Evolutionary conservation across 768 basidiomycete species (phyloP).

Genomic region (Amanita pseudoporphyria): DNA sequence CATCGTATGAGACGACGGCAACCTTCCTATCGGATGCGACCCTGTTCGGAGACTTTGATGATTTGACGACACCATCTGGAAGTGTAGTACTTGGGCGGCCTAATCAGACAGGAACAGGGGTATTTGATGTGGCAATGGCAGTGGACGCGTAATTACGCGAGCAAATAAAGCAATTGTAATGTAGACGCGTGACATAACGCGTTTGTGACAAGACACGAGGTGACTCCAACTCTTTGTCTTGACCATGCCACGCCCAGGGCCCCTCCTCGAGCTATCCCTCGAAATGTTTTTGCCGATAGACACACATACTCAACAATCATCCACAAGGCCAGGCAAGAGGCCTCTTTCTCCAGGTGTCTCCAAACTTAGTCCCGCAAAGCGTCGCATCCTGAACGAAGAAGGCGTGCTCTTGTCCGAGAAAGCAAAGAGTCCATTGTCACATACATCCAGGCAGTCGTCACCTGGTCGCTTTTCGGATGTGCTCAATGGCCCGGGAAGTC

Average conservation of each 20-base stretch:
- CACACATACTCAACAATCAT: conserved; percentile 17
- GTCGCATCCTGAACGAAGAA: conserved; percentile 52
- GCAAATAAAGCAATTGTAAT: conserved; percentile 12
- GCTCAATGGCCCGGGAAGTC: conserved; percentile 26
- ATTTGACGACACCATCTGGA: conserved; percentile 81
- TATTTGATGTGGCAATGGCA: conserved; percentile 79
- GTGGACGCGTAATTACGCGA: conserved; percentile 14
- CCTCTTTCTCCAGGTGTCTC: conserved; percentile 47
- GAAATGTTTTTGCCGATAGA: conserved; percentile 38
- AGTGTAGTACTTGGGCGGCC: conserved; percentile 88
- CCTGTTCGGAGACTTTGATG: conserved; percentile 91
- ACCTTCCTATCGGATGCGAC: conserved; percentile 92
- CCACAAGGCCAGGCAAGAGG: conserved; percentile 42
- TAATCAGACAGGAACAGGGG: conserved; percentile 86
- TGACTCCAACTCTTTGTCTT: not conserved
- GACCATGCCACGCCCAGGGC: conserved; percentile 35
- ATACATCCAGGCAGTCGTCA: conserved; percentile 16
- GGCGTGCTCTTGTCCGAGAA: conserved; percentile 33
- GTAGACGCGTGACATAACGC: conserved; percentile 26
- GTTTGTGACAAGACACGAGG: conserved; percentile 20
- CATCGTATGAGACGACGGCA: conserved; percentile 94
- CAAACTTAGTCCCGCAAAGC: conserved; percentile 52
- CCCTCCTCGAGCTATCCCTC: conserved; percentile 52
- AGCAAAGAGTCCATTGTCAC: conserved; percentile 25
- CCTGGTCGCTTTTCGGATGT: conserved; percentile 16